Percentiles rank a stretch among this genome's conserved stretches.
phyloP scores from a whole-genome alignment of 441 rosid genomes.

The Gossypium davidsonii region DNA sequence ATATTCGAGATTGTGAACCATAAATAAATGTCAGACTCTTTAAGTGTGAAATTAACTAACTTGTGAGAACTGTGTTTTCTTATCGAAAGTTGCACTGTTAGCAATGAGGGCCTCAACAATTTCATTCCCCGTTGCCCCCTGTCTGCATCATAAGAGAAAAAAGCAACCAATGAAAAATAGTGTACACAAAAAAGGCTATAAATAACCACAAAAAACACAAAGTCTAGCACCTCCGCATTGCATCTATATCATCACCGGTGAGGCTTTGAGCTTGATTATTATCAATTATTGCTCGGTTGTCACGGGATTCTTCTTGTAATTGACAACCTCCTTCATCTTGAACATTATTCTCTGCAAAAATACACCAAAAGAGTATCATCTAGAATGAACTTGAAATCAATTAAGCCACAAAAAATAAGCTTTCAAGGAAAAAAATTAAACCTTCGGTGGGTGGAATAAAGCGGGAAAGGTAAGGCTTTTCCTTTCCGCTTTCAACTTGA shows the following conservation, averaged over 20 bases:
- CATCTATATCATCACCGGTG: slow-evolving; percentile 76
- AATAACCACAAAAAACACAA: neutral
- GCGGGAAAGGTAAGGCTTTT: slow-evolving; percentile 51
- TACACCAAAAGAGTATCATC: neutral
- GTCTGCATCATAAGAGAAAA: slow-evolving; percentile 36
- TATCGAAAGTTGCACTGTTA: slow-evolving; percentile 80
- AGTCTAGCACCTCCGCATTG: slow-evolving; percentile 51
- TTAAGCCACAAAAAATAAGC: neutral
- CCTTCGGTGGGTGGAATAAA: slow-evolving; percentile 43
- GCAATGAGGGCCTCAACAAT: slow-evolving; percentile 88
- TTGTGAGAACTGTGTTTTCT: slow-evolving; percentile 77
- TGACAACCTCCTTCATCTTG: slow-evolving; percentile 31
- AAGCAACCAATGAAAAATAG: neutral
- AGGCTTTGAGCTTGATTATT: slow-evolving; percentile 75
- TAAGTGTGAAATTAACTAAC: slow-evolving; percentile 22
- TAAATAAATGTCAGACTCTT: neutral
- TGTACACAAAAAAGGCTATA: neutral
- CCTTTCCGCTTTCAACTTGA: slow-evolving; percentile 60
- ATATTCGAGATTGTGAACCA: neutral
- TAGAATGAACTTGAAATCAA: neutral
- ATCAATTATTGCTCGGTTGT: slow-evolving; percentile 68
- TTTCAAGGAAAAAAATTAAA: slow-evolving; percentile 4
- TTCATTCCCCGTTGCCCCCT: slow-evolving; percentile 77
- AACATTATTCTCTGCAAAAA: slow-evolving; percentile 30
- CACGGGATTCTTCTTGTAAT: slow-evolving; percentile 46